Conservation (phyloP, 2,329 filamentous ascomycete genomes). For the Ceratocystis eucalypticola region DNA sequence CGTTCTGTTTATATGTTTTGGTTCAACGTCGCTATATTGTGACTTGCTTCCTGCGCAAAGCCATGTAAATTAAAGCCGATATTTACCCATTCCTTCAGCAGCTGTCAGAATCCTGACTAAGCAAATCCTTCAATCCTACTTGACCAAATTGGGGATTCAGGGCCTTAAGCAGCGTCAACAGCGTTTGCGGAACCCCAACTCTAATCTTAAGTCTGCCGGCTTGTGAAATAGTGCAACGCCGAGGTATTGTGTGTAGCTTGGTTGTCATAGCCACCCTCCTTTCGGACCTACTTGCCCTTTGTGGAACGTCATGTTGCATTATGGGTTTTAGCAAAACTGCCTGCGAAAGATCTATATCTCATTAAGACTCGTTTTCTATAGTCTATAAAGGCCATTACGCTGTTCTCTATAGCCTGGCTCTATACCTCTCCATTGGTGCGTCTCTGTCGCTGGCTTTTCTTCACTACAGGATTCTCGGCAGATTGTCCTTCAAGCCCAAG, state of each 20-base stretch:
- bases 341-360: too few species aligned
- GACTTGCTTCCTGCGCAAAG: neutral
- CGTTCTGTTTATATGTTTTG: neutral
- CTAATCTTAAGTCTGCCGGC: neutral
- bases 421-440: neutral
- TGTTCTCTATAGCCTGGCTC: neutral
- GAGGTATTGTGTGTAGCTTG: neutral
- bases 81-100: neutral
- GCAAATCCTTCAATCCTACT: neutral
- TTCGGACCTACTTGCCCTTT: neutral
- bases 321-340: neutral
- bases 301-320: neutral
- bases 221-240: neutral
- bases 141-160: too few species aligned
- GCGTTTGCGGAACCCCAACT: neutral
- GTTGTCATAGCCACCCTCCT: neutral
- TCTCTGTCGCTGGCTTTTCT: slow-evolving; percentile 13
- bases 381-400: neutral
- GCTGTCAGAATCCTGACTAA: neutral
- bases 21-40: neutral
- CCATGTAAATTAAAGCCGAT: neutral
- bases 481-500: neutral
- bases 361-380: neutral
- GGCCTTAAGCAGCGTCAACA: neutral
- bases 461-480: neutral